These are phyloP conservation scores for Onygenales sp. DNA, from an alignment of 2,329 filamentous ascomycete genomes.

Conservation along the genomic window DNA sequence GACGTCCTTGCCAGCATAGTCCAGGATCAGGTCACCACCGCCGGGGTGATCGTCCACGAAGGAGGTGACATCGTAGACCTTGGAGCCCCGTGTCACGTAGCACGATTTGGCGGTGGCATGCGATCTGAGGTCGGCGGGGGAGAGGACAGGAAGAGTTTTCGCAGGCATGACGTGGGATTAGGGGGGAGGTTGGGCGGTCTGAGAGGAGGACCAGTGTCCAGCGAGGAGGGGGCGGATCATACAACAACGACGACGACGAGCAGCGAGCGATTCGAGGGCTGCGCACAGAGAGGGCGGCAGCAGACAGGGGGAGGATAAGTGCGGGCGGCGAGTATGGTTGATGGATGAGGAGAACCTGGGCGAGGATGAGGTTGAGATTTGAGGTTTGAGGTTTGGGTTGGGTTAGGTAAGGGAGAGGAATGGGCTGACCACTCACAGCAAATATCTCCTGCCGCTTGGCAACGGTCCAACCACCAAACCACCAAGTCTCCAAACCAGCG, in stretches of 20 bases:
- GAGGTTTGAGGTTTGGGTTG: no score
- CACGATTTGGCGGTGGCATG: conserved; percentile 76
- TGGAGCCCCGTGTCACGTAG: conserved; percentile 81
- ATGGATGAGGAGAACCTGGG: no score
- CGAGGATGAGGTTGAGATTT: no score
- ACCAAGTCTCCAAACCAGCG: no score
- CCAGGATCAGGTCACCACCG: conserved; percentile 75
- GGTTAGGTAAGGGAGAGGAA: no score
- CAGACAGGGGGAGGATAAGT: no score
- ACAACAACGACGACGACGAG: neutral
- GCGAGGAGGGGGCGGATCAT: neutral
- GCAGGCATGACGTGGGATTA: conserved; percentile 56
- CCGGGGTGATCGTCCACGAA: conserved; percentile 89
- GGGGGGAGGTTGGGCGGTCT: neutral
- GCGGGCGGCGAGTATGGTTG: no score
- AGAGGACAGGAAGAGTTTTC: conserved; percentile 73
- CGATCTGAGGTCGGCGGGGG: conserved; percentile 66
- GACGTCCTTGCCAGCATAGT: conserved; percentile 84
- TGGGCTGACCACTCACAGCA: no score
- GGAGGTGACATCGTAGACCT: conserved; percentile 90
- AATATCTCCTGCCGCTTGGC: no score
- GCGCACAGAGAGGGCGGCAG: no score
- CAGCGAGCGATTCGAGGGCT: neutral
- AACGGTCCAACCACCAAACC: no score
- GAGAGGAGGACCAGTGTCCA: neutral